phyloP scores from a whole-genome alignment of 2,329 filamentous ascomycete species.

The Rasamsonia emersonii region DNA sequence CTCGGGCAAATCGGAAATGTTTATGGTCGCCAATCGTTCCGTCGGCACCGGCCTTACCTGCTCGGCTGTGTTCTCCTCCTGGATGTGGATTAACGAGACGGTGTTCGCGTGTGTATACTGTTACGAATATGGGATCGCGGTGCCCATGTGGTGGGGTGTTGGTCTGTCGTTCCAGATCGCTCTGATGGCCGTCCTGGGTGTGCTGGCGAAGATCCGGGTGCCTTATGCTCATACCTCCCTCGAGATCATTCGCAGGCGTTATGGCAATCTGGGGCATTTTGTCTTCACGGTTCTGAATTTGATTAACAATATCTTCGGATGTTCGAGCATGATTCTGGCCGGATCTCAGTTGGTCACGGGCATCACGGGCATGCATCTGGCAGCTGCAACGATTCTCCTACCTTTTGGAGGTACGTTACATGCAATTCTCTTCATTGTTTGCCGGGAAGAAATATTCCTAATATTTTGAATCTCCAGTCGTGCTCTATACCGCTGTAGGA shows the following conservation, averaged over 20 bases:
- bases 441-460: not conserved
- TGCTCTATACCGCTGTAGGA: conserved; percentile 41
- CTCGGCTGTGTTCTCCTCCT: conserved; percentile 30
- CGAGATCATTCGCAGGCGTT: conserved; percentile 42
- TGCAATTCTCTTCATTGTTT: not conserved
- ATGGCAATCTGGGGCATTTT: conserved; percentile 33
- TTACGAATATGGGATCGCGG: conserved; percentile 26
- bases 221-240: conserved; percentile 45
- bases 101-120: conserved; percentile 26
- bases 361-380: conserved; percentile 41
- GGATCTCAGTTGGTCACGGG: conserved; percentile 39
- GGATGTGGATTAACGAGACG: conserved; percentile 33
- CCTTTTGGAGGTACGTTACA: conserved; percentile 38
- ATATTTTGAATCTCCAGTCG: conserved; percentile 24
- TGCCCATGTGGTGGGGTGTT: conserved; percentile 31
- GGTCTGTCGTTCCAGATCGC: conserved; percentile 42
- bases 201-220: conserved; percentile 42
- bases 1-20: conserved; percentile 35
- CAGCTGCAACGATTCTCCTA: conserved; percentile 39
- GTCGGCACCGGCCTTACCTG: conserved; percentile 30
- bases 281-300: conserved; percentile 5
- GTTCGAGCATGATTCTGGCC: conserved; percentile 39
- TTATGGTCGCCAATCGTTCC: conserved; percentile 31
- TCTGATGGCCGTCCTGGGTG: conserved; percentile 42
- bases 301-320: conserved; percentile 25